Percentiles rank a stretch among this genome's conserved stretches.
These are phyloP conservation scores for Iris pallida DNA, from an alignment of 116 monocot genomes.

Conservation along the genomic window DNA sequence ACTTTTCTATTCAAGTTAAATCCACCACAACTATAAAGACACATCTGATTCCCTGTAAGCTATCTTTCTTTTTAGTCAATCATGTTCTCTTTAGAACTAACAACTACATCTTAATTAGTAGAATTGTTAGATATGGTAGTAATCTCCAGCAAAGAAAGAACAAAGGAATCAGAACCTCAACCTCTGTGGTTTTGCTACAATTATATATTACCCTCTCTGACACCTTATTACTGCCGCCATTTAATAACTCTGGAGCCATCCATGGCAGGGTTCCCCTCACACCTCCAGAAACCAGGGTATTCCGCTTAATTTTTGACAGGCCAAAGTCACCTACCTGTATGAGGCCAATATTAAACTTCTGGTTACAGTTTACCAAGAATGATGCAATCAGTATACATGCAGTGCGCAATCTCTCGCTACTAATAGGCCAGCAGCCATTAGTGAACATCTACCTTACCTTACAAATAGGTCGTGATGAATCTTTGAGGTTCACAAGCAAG, in stretches of 20 bases:
- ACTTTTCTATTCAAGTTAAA: not conserved
- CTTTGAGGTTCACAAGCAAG: slow-evolving; percentile 91
- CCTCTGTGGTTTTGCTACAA: no score
- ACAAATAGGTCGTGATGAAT: slow-evolving; percentile 85
- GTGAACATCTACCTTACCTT: slow-evolving; percentile 49
- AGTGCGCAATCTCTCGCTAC: not conserved
- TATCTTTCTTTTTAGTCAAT: not conserved
- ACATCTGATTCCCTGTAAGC: not conserved
- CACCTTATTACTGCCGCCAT: slow-evolving; percentile 90
- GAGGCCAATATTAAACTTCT: not conserved
- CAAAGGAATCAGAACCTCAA: not conserved
- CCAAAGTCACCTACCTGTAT: slow-evolving; percentile 97
- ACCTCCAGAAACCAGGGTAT: slow-evolving; percentile 93
- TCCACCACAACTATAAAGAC: not conserved
- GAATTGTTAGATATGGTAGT: not conserved
- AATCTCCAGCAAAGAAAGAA: not conserved
- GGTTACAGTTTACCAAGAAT: slow-evolving; percentile 7
- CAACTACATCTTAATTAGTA: not conserved
- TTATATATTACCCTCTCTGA: slow-evolving; percentile 72
- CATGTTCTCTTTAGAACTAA: not conserved
- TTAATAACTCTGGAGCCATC: slow-evolving; percentile 98
- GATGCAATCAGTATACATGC: not conserved
- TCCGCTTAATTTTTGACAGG: slow-evolving; percentile 89
- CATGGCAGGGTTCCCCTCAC: slow-evolving; percentile 95
- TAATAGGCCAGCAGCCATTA: not conserved